Base-by-base conservation (phyloP, 306 rosid species). In the Lablab purpureus region DNA sequence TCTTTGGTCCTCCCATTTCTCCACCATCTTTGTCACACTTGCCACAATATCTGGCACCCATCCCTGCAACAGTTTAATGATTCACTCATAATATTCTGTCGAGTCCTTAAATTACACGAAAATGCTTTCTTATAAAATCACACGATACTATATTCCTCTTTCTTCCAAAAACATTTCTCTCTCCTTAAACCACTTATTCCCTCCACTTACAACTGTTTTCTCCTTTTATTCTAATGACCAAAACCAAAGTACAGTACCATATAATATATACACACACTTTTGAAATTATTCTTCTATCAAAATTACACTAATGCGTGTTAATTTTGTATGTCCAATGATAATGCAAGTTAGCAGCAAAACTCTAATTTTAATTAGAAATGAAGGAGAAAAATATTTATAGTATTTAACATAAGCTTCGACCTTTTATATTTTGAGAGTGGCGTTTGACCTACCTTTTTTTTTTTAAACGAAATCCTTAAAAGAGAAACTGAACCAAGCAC, bases 21-120 rank as follows among this genome's bases (percentile, higher is more conserved):
- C 85, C 50, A 91, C 5, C 87, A 78, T 88, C 55, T 87, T 87
- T 55, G 51, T 67, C 0, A 78, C 87, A 71, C 92, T 87, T 5
- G n/a, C 85, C 81, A 80, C 96, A 15, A 94, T 87, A 30, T 88
- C 86, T 18, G 96, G 93, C 73, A 90, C 97, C 96, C 94, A 94
- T 37, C 85, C 87, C 92, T 91, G 77, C 60, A 75, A 46, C 37
- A 17, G 9, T 46, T 59, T 60, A 47, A 78, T 27, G 3, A 32
- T 34, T 70, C 43, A n/a, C 36, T 27, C 73, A 66, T 37, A 19
- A 19, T 19, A 40, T 4, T 19, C 7, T 34, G 15, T 34, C 15
- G 3, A 21, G 19, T 47, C 34, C 17, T 73, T 12, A 36, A 73
- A 34, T 73, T 36, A 54, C 34, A 52, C 0, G 59, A 8, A 18